These are phyloP conservation scores for Schizopora paradoxa DNA, from an alignment of 1,284 basidiomycete genomes.

Conservation along the genomic window DNA sequence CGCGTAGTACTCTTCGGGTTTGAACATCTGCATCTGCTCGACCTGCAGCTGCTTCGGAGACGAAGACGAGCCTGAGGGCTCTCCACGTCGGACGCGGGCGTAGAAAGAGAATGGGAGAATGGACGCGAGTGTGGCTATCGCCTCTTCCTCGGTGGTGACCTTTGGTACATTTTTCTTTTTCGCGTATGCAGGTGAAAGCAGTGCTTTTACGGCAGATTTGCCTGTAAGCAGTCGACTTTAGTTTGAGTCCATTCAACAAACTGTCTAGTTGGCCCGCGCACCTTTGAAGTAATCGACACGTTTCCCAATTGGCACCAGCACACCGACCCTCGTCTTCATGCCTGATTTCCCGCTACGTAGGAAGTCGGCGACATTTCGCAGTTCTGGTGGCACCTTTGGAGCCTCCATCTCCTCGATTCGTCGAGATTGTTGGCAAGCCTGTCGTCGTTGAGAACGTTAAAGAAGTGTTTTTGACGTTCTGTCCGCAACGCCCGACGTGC, in stretches of 20 bases:
- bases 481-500: no score
- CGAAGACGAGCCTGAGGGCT: constrained; percentile 45
- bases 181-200: constrained; percentile 85
- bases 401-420: constrained; percentile 46
- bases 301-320: constrained; percentile 92
- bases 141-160: constrained; percentile 75
- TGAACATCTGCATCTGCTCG: constrained; percentile 78
- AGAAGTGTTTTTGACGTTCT: no score
- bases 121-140: constrained; percentile 60
- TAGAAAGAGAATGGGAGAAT: constrained; percentile 86
- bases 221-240: constrained; percentile 43
- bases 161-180: constrained; percentile 85
- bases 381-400: constrained; percentile 72
- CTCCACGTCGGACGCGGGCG: constrained; percentile 81
- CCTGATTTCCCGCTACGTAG: constrained; percentile 81
- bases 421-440: neutral
- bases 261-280: constrained; percentile 31
- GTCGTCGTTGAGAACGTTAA: neutral
- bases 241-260: constrained; percentile 5
- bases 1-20: constrained; percentile 79
- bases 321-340: constrained; percentile 85
- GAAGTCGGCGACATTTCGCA: constrained; percentile 79
- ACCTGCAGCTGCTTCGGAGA: constrained; percentile 79
- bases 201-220: constrained; percentile 87
- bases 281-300: constrained; percentile 98